Conservation (phyloP, 768 basidiomycete genomes). For the Trametes cingulata region DNA sequence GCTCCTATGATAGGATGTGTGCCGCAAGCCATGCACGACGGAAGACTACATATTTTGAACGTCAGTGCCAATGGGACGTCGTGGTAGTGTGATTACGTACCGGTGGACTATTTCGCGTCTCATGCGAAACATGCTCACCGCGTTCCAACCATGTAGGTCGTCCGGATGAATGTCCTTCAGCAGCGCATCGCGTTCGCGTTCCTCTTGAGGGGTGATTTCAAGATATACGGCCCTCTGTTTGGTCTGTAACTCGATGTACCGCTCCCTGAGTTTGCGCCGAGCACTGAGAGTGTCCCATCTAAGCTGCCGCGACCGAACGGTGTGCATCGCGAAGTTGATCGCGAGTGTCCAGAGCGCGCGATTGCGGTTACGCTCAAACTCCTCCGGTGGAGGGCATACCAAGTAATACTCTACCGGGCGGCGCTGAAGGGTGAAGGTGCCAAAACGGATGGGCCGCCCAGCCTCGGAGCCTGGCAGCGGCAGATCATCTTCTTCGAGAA, state of each 20-base stretch:
- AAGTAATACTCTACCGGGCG: constrained; percentile 9
- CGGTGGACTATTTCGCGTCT: constrained; percentile 11
- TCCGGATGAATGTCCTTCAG: not conserved
- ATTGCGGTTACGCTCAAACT: not conserved
- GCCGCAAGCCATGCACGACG: not conserved
- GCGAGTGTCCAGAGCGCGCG: constrained; percentile 11
- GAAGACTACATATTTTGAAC: not conserved
- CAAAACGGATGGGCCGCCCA: not conserved
- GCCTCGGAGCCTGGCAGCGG: not conserved
- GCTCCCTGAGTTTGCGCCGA: not conserved
- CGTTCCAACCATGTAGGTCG: constrained; percentile 5
- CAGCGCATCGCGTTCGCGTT: not conserved
- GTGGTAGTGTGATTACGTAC: not conserved
- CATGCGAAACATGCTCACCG: not conserved
- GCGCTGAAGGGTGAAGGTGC: constrained; percentile 6
- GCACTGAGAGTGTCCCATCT: constrained; percentile 6
- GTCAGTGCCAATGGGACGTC: not conserved
- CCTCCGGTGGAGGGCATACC: not conserved
- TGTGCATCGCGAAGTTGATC: not conserved
- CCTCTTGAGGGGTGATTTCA: not conserved
- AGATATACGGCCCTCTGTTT: not conserved
- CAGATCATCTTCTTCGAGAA: not conserved
- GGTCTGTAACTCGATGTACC: constrained; percentile 4
- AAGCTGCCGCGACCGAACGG: not conserved
- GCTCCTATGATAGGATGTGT: not conserved